These are phyloP conservation scores for Suhomyces yuchorum DNA, from an alignment of 1,139 yeast genomes.

Conservation along the genomic window DNA sequence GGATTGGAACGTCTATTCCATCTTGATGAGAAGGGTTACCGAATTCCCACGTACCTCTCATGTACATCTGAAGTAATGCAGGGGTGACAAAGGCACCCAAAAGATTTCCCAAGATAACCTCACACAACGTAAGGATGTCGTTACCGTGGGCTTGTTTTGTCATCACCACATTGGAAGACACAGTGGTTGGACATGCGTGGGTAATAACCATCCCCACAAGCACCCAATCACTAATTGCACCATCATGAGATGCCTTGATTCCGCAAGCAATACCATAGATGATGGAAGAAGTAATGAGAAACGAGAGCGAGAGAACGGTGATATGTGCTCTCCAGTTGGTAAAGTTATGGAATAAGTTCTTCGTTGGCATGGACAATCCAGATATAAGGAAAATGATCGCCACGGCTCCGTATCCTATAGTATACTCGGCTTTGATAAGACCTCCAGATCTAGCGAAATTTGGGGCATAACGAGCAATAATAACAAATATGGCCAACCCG, in stretches of 20 bases:
- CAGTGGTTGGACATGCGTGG: conserved; percentile 88
- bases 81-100: conserved; percentile 88
- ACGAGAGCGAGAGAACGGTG: conserved; percentile 66
- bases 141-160: conserved; percentile 84
- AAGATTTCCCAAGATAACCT: conserved; percentile 81
- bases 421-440: conserved; percentile 67
- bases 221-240: conserved; percentile 67
- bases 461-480: conserved; percentile 77
- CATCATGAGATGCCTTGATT: conserved; percentile 59
- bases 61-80: conserved; percentile 73
- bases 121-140: conserved; percentile 75
- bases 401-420: conserved; percentile 84
- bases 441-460: conserved; percentile 84
- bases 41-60: conserved; percentile 62
- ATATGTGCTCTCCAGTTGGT: conserved; percentile 82
- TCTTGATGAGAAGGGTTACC: conserved; percentile 74
- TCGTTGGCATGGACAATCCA: conserved; percentile 75
- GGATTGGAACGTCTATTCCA: conserved; percentile 50
- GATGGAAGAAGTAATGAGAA: conserved; percentile 72
- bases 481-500: conserved; percentile 67
- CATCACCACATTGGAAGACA: conserved; percentile 89
- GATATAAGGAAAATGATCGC: conserved; percentile 80
- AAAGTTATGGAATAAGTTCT: conserved; percentile 58
- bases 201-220: conserved; percentile 79
- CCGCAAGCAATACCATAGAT: conserved; percentile 76